Evolutionary conservation across 441 rosid genomes (phyloP).

Genomic region (Pelargonium myrrhifolium): DNA sequence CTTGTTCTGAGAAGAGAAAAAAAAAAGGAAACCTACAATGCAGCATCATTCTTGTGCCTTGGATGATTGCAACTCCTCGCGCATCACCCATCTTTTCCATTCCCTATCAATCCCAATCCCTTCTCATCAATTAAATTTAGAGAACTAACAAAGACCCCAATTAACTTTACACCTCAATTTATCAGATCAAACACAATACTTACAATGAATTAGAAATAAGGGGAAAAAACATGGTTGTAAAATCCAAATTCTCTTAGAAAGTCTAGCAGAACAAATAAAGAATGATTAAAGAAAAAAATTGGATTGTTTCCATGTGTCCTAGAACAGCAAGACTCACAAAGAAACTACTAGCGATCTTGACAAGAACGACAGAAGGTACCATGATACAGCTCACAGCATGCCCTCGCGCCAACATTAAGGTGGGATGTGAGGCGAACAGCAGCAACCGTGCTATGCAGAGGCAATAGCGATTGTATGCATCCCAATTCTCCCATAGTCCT

Average conservation of each 20-base stretch:
- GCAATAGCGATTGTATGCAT: slow-evolving; percentile 57
- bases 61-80: slow-evolving; percentile 63
- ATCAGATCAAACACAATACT: slow-evolving; percentile 13
- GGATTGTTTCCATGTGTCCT: slow-evolving; percentile 26
- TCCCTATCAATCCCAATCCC: slow-evolving; percentile 77
- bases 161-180: slow-evolving; percentile 17
- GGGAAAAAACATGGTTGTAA: neutral
- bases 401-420: slow-evolving; percentile 59
- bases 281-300: too few relatives aligned
- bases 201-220: neutral
- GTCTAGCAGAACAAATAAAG: neutral
- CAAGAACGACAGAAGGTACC: slow-evolving; percentile 93
- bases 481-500: slow-evolving; percentile 80
- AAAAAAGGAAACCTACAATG: slow-evolving; percentile 60
- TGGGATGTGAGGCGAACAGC: slow-evolving; percentile 54
- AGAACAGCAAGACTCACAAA: slow-evolving; percentile 79
- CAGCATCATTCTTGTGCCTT: slow-evolving; percentile 52
- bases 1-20: slow-evolving; percentile 17
- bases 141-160: slow-evolving; percentile 18
- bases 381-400: slow-evolving; percentile 84
- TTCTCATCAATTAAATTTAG: slow-evolving; percentile 33
- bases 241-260: neutral
- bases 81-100: slow-evolving; percentile 98
- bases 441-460: slow-evolving; percentile 42
- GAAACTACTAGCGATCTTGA: slow-evolving; percentile 86